Conservation (phyloP, 2,329 filamentous ascomycete genomes). For the Karstenula rhodostoma region DNA sequence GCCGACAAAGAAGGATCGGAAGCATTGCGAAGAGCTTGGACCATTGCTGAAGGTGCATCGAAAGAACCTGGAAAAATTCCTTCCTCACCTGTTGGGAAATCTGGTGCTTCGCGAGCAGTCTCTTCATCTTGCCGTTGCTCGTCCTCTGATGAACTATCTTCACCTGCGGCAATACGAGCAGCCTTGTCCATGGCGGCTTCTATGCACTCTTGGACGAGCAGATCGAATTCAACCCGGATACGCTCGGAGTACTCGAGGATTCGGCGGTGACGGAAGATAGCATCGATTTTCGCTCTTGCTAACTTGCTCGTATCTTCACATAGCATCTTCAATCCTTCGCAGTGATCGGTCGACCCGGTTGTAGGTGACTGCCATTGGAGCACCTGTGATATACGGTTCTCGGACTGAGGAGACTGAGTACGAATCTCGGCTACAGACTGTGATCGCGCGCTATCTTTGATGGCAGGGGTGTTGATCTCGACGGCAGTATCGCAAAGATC, state of each 20-base stretch:
- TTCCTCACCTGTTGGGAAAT: slow-evolving; percentile 58
- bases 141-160: slow-evolving; percentile 77
- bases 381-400: slow-evolving; percentile 92
- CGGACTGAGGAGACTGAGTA: slow-evolving; percentile 94
- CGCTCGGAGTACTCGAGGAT: slow-evolving; percentile 97
- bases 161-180: slow-evolving; percentile 83
- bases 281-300: slow-evolving; percentile 88
- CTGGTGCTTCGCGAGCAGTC: slow-evolving; percentile 55
- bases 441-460: slow-evolving; percentile 78
- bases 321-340: slow-evolving; percentile 86
- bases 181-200: slow-evolving; percentile 91
- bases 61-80: slow-evolving; percentile 67
- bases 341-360: slow-evolving; percentile 88
- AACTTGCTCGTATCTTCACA: slow-evolving; percentile 88
- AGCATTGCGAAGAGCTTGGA: slow-evolving; percentile 63
- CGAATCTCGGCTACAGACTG: slow-evolving; percentile 78
- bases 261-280: slow-evolving; percentile 86
- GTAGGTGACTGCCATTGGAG: slow-evolving; percentile 96
- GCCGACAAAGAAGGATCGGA: slow-evolving; percentile 59
- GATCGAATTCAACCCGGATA: slow-evolving; percentile 91
- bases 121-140: slow-evolving; percentile 57
- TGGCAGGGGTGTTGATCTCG: slow-evolving; percentile 91
- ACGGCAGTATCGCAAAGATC: slow-evolving; percentile 95
- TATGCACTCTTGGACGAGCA: slow-evolving; percentile 94
- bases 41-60: slow-evolving; percentile 65